Percentiles rank a stretch among this genome's conserved stretches.
Conservation (phyloP, 495 filamentous ascomycete genomes). For the Penicillium manginii region DNA sequence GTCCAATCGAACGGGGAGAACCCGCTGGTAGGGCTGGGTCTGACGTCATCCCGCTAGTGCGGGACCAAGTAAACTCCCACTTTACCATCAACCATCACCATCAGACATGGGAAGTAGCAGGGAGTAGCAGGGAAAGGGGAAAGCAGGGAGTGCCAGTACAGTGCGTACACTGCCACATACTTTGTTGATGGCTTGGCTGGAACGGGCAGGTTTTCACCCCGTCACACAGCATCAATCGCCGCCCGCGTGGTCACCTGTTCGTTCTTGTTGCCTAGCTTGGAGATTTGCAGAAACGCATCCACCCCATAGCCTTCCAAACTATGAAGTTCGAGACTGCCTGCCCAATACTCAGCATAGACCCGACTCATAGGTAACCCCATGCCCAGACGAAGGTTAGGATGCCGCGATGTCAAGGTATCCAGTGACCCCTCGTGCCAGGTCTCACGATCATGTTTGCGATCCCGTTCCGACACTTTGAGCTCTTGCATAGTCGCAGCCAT, state of each 20-base stretch:
- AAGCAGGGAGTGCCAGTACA: no score
- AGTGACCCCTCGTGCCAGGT: conserved; percentile 65
- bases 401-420: conserved; percentile 74
- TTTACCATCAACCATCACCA: no score
- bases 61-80: not conserved
- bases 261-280: conserved; percentile 97
- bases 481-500: conserved; percentile 97
- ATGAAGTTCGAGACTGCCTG: conserved; percentile 88
- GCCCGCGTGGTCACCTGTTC: conserved; percentile 91
- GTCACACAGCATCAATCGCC: conserved; percentile 83
- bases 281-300: conserved; percentile 97
- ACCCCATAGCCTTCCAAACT: conserved; percentile 95
- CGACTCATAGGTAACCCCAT: conserved; percentile 94
- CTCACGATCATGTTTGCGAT: conserved; percentile 26
- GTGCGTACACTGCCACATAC: no score
- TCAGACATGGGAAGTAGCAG: no score
- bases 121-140: no score
- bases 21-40: conserved; percentile 15
- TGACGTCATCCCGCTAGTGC: conserved; percentile 11
- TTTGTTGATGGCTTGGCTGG: not conserved
- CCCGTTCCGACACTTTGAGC: conserved; percentile 49
- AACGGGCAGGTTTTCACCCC: not conserved
- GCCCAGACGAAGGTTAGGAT: conserved; percentile 85
- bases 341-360: conserved; percentile 99
- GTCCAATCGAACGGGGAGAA: not conserved